phyloP scores from a whole-genome alignment of 2,329 filamentous ascomycete genomes.

The Neofusicoccum cordaticola region DNA sequence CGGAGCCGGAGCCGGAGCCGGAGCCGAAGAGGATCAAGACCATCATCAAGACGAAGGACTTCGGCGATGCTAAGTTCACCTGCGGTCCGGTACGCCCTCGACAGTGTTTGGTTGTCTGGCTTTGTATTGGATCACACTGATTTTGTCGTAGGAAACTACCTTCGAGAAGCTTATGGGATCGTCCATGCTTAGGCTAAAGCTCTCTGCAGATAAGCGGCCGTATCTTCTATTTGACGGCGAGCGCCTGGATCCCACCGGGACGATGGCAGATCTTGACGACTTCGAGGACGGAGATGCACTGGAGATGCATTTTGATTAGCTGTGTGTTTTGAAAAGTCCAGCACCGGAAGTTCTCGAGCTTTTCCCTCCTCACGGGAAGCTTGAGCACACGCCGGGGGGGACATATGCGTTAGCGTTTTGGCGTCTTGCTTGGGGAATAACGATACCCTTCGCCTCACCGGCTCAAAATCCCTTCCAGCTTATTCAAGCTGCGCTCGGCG shows the following conservation, averaged over 20 bases:
- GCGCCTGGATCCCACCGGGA: slow-evolving; percentile 31
- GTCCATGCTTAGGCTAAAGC: slow-evolving; percentile 25
- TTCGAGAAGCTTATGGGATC: slow-evolving; percentile 25
- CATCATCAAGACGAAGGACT: slow-evolving; percentile 51
- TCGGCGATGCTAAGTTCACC: slow-evolving; percentile 51
- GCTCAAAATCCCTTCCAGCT: not conserved
- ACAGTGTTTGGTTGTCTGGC: too few relatives aligned
- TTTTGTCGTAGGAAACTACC: slow-evolving; percentile 17
- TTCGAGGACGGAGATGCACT: slow-evolving; percentile 37
- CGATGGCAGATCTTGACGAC: slow-evolving; percentile 30
- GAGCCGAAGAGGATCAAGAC: slow-evolving; percentile 40
- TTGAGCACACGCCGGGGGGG: too few relatives aligned
- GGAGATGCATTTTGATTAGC: slow-evolving; percentile 33
- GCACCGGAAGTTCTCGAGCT: too few relatives aligned
- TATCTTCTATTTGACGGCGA: slow-evolving; percentile 38
- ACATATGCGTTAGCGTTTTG: not conserved
- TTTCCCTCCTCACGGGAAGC: too few relatives aligned
- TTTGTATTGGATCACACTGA: slow-evolving; percentile 17
- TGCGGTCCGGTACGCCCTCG: slow-evolving; percentile 44
- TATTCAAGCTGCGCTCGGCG: too few relatives aligned
- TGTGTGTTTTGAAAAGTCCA: too few relatives aligned
- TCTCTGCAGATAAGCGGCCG: slow-evolving; percentile 27
- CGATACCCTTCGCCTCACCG: not conserved
- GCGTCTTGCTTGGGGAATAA: not conserved
- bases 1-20: slow-evolving; percentile 24